Conservation (phyloP, 1,139 yeast genomes). For the Yamadazyma friedrichii region DNA sequence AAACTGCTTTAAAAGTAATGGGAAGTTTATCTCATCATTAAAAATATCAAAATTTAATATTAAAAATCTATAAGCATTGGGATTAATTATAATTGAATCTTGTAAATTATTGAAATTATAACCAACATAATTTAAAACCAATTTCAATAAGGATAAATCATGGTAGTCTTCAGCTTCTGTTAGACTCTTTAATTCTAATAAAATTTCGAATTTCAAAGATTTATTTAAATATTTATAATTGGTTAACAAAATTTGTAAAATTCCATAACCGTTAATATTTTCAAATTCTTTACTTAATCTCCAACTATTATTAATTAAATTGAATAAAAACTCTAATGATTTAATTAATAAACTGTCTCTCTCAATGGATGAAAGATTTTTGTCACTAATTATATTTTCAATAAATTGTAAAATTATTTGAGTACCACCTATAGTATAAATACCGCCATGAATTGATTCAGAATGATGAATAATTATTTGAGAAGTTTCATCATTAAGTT, state of each 20-base stretch:
- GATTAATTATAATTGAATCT: constrained; percentile 32
- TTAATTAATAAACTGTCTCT: constrained; percentile 24
- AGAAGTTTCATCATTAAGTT: constrained; percentile 14
- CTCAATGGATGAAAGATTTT: constrained; percentile 11
- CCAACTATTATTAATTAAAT: constrained; percentile 35
- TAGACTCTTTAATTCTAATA: constrained; percentile 2
- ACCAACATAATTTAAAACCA: constrained; percentile 26
- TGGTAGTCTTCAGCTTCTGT: constrained; percentile 4
- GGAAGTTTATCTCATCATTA: constrained; percentile 41
- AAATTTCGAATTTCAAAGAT: constrained; percentile 16
- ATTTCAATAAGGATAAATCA: constrained; percentile 17
- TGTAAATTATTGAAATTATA: constrained; percentile 23
- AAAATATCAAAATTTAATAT: constrained; percentile 37
- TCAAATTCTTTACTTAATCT: constrained; percentile 42
- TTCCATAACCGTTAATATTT: constrained; percentile 41
- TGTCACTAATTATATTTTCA: constrained; percentile 20
- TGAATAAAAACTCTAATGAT: constrained; percentile 26
- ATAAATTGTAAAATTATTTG: constrained; percentile 30
- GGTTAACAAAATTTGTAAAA: constrained; percentile 30
- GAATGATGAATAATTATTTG: constrained; percentile 24
- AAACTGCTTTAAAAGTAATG: constrained; percentile 55
- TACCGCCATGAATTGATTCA: constrained; percentile 28
- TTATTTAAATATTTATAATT: constrained; percentile 26
- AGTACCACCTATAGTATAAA: constrained; percentile 40
- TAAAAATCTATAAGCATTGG: constrained; percentile 28